These are phyloP conservation scores for Ulmus americana DNA, from an alignment of 331 rosid genomes.

Conservation along the genomic window DNA sequence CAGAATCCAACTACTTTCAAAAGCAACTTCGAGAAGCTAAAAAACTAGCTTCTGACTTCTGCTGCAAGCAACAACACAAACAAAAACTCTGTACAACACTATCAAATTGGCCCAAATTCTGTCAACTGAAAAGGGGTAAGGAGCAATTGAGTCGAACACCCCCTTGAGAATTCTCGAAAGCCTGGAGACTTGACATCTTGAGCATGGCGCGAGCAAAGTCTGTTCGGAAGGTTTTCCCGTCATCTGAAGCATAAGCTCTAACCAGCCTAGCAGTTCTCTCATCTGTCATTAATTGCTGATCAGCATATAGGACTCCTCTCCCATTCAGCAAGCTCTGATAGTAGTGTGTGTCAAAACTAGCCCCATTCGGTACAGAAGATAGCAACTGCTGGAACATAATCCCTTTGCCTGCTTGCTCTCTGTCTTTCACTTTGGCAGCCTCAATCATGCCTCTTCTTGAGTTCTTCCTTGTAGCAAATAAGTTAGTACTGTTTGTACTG, in stretches of 20 bases:
- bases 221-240: constrained; percentile 63
- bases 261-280: constrained; percentile 60
- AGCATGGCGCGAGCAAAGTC: constrained; percentile 64
- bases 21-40: no score
- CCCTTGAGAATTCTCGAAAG: constrained; percentile 53
- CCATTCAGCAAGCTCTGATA: constrained; percentile 56
- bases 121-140: constrained; percentile 13
- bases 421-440: background rate
- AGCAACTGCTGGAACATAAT: constrained; percentile 33
- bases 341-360: constrained; percentile 61
- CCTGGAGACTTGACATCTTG: constrained; percentile 60
- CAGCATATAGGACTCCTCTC: constrained; percentile 75
- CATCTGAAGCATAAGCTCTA: constrained; percentile 71
- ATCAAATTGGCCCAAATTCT: background rate
- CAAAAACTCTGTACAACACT: background rate
- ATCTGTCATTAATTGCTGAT: constrained; percentile 78
- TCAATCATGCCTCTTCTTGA: background rate
- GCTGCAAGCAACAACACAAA: no score
- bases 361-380: constrained; percentile 48
- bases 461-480: background rate
- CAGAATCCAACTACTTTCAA: no score
- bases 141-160: constrained; percentile 56
- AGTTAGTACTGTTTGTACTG: background rate
- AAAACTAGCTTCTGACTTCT: no score
- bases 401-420: no score